Evolutionary conservation across 108 stramenopile genomes (phyloP).

Genomic region (Pseudonitzschia multiseries): DNA sequence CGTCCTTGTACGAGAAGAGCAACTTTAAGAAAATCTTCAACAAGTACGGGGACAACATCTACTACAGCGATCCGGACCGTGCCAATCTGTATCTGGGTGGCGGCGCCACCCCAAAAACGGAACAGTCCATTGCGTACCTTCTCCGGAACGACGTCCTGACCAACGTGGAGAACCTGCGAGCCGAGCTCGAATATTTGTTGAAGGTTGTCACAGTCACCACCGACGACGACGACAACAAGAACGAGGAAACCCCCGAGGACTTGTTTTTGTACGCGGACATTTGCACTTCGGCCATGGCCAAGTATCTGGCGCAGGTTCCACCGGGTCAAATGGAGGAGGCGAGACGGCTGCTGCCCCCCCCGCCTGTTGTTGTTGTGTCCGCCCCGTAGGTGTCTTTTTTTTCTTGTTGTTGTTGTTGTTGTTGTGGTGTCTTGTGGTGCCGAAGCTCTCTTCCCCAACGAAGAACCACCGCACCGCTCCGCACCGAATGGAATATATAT

Average conservation of each 20-base stretch:
- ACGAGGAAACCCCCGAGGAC: slow-evolving; percentile 40
- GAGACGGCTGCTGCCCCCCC: not conserved
- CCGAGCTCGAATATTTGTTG: slow-evolving; percentile 65
- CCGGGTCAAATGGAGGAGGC: slow-evolving; percentile 65
- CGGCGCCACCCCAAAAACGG: slow-evolving; percentile 68
- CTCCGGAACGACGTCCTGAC: slow-evolving; percentile 80
- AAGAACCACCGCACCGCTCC: too few relatives aligned
- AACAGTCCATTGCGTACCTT: slow-evolving; percentile 76
- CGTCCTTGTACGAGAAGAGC: slow-evolving; percentile 62
- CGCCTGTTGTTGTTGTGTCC: too few relatives aligned
- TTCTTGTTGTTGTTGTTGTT: too few relatives aligned
- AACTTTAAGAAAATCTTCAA: slow-evolving; percentile 83
- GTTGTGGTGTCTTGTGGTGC: too few relatives aligned
- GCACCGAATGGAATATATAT: too few relatives aligned
- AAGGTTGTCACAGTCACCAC: too few relatives aligned
- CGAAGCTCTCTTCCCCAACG: too few relatives aligned
- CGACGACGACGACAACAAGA: slow-evolving; percentile 22
- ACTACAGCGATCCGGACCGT: slow-evolving; percentile 80
- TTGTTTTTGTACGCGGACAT: slow-evolving; percentile 33
- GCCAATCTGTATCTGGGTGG: slow-evolving; percentile 84
- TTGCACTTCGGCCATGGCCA: slow-evolving; percentile 56
- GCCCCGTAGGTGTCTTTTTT: not conserved
- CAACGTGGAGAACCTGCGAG: slow-evolving; percentile 67
- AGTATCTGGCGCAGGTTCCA: slow-evolving; percentile 66
- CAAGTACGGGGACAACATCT: slow-evolving; percentile 85